Base-by-base conservation (phyloP, 306 rosid genomes). In the Benincasa hispida region DNA sequence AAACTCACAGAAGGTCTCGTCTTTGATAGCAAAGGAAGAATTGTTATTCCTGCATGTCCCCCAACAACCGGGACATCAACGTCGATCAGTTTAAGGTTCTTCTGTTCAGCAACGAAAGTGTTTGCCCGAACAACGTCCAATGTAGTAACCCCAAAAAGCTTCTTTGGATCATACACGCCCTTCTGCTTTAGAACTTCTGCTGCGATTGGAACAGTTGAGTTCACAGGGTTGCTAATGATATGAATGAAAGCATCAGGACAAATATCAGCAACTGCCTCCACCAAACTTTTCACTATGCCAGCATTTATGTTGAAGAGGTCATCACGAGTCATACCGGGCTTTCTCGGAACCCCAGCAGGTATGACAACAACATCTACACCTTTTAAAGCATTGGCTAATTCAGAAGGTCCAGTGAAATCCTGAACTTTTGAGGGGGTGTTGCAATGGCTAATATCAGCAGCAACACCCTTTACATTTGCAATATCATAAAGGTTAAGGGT, bases 121-220 rank as follows among this genome's bases (percentile, higher is more conserved):
- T 95, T 95, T 41, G 99, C 99, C 84, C 99, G 88, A 81, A 92
- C 99, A 74, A 95, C 98, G 86, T 95, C 99, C 86, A 95, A 85
- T 9, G 99, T 95, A 19, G 92, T 80, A 59, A 95, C 96, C 77
- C 99, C 99, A 73, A 95, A 95, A 78, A 95, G 98, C 93, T 89
- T 95, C 70, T 88, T 90, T 18, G 96, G 92, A 85, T 95, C 91
- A 77, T 90, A 95, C 2, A 95, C 99, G 65, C 99, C 99, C 81
- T 92, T 95, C 76, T 84, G 82, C 79, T 88, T 95, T 53, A 95
- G 83, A 77, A 95, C 69, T 67, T 95, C 99, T 0, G 99, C 98
- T 0, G 97, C 99, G 79, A 95, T 95, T 28, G 99, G 99, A 65
- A 92, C 96, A 0, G 98, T 95, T 25, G 99, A 95, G 89, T 95